These are phyloP conservation scores for Cyberlindnera euphorbiiphila DNA, from an alignment of 805 yeast genomes.

Conservation along the genomic window DNA sequence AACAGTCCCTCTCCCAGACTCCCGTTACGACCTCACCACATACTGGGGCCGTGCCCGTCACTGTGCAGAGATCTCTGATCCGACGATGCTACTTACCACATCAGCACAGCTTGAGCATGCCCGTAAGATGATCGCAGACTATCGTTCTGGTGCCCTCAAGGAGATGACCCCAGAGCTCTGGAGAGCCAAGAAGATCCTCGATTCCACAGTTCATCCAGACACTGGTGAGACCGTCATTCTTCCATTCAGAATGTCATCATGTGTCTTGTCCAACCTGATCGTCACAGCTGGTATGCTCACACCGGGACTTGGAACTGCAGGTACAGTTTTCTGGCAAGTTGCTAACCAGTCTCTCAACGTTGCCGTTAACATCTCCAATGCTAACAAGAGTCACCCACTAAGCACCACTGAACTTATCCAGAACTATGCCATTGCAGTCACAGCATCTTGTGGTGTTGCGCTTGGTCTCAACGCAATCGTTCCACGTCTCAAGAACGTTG, in stretches of 20 bases:
- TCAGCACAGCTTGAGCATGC: conserved; percentile 59
- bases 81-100: conserved; percentile 79
- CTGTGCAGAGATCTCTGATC: conserved; percentile 90
- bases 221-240: conserved; percentile 88
- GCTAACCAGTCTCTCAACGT: conserved; percentile 96
- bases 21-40: conserved; percentile 73
- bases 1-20: conserved; percentile 71
- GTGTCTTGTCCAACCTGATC: conserved; percentile 88
- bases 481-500: conserved; percentile 72
- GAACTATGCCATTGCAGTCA: conserved; percentile 83
- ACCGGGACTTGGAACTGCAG: conserved; percentile 84
- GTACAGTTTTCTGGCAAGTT: conserved; percentile 96
- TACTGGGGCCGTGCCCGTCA: conserved; percentile 95
- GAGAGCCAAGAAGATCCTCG: conserved; percentile 82
- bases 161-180: conserved; percentile 79
- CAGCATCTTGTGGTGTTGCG: conserved; percentile 94
- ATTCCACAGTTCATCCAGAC: conserved; percentile 94
- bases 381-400: conserved; percentile 91
- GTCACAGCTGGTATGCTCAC: conserved; percentile 98
- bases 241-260: conserved; percentile 96
- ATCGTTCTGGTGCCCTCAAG: conserved; percentile 61
- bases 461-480: conserved; percentile 87
- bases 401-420: conserved; percentile 71
- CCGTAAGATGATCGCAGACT: conserved; percentile 62
- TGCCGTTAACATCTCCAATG: conserved; percentile 94